These are phyloP conservation scores for Rhinocladiella similis DNA, from an alignment of 2,329 filamentous ascomycete species.

Conservation along the genomic window DNA sequence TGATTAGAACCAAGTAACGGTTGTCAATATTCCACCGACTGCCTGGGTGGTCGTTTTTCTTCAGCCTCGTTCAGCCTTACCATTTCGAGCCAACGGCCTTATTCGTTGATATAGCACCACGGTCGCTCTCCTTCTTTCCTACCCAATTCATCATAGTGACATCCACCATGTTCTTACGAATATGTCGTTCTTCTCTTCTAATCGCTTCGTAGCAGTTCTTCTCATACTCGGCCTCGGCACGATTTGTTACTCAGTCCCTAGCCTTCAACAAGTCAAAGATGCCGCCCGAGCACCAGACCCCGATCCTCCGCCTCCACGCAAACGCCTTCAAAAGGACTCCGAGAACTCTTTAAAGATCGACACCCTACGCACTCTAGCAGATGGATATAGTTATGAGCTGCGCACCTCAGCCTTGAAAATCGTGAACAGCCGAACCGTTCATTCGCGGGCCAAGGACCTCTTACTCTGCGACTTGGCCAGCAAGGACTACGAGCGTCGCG, in stretches of 20 bases:
- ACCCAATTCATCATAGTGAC: not conserved
- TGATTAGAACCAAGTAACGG: no score
- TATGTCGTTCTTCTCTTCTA: slow-evolving; percentile 20
- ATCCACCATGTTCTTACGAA: not conserved
- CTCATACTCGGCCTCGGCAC: slow-evolving; percentile 16
- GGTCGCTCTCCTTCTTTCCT: not conserved
- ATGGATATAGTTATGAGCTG: slow-evolving; percentile 72
- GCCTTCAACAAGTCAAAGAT: slow-evolving; percentile 18
- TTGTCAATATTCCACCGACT: slow-evolving; percentile 1
- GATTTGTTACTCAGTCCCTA: slow-evolving; percentile 12
- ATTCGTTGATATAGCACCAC: not conserved
- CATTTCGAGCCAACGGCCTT: not conserved
- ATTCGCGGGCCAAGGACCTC: slow-evolving; percentile 40
- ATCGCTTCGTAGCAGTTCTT: slow-evolving; percentile 13
- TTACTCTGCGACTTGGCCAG: slow-evolving; percentile 44
- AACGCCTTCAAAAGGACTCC: slow-evolving; percentile 23
- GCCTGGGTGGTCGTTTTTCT: not conserved
- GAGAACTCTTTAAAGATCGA: slow-evolving; percentile 39
- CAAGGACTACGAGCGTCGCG: slow-evolving; percentile 38
- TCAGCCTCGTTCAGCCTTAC: slow-evolving; percentile 9
- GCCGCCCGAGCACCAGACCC: slow-evolving; percentile 16
- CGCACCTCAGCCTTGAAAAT: slow-evolving; percentile 60
- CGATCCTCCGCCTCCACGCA: slow-evolving; percentile 14
- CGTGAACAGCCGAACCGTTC: slow-evolving; percentile 46
- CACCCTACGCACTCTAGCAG: slow-evolving; percentile 67